Evolutionary conservation across 306 rosid genomes (phyloP), one percentile per base, ranked within the genome.

Genomic region (Acacia crassicarpa): DNA sequence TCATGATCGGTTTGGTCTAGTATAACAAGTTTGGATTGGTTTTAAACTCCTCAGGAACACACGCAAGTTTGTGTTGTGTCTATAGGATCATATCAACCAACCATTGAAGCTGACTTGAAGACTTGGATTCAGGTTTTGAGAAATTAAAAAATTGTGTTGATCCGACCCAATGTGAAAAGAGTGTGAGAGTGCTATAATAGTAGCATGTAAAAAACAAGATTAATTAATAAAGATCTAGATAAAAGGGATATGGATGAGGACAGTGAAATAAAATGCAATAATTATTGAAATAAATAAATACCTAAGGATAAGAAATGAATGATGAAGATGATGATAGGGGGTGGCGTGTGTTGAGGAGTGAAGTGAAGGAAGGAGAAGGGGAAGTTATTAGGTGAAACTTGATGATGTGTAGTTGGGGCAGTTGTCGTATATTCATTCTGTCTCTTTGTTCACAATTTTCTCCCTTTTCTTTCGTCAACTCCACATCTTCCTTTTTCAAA

Each of bases 371-470:
- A 83, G 67, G 32, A 1, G 10, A 66, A n/a, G n/a, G 80, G 33
- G 44, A 20, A 75, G 61, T 81, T 62, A 84, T 81, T 86, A 86
- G 89, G 85, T 86, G 82, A 83, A 86, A 81, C 83, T 84, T 81
- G 72, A 83, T 84, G 81, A 78, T 74, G 67, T 19, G 83, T 84
- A 74, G 85, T 78, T 86, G 87, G 89, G 87, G 19, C 67, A 62
- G 77, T 68, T 84, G 82, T 40, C 3, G 4, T 66, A 10, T 41
- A 68, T 63, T 63, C 56, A 35, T 54, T 41, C 58, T 1, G 54
- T 63, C 54, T 12, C 14, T 23, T 43, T 20, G 48, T 62, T 33
- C 40, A 35, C 40, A 35, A 35, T 14, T 63, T 63, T 63, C 68
- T 62, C 3, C 17, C 15, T 4, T 25, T 62, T 4, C 35, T 62